Evolutionary conservation across 225 moss, liverwort and hornwort species (phyloP), one percentile per base, ranked within the genome.

Genomic region (Pleurozium schreberi): DNA sequence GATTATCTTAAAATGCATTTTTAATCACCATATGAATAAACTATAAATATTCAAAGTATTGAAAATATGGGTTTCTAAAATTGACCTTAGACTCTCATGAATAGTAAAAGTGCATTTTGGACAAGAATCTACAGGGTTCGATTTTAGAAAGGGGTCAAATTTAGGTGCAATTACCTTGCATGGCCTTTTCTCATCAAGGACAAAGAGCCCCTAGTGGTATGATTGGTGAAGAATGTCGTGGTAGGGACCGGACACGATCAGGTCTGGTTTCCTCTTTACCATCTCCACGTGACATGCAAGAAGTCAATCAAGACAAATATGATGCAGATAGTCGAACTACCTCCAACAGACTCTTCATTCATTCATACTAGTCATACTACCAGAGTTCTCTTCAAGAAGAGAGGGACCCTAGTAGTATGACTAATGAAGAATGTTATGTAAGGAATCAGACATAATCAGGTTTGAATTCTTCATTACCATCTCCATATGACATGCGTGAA

Each of bases 231-330:
- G 38, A 55, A 77, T 53, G 53, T 23, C 25, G 25, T 25, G 5
- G 5, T 14, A 25, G 9, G 13, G 4, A 38, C 10, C 1, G 0
- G 1, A 78, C 9, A 57, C 23, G 26, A 57, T 57, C 7, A 27
- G 0, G 9, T 57, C n/a, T 4, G 0, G 6, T 26, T 55, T 10
- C 6, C 11, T 18, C 11, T 16, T 40, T 40, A 17, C 57, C n/a
- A 57, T 27, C 79, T 14, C 23, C n/a, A n/a, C 0, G 1, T 57
- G 79, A 11, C 26, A 26, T 18, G 10, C 4, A 17, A 78, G 11
- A 79, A 57, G 55, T 57, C 27, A n/a, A 79, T 57, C 27, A n/a
- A 79, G 18, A 27, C 0, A 1, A 3, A 52, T 14, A 36, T 76
- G 36, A 19, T 2, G 0, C 8, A 36, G 5, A 50, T 52, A 52